Conservation (phyloP, 352 stramenopile species). For the Elongisporangium prolatum region DNA sequence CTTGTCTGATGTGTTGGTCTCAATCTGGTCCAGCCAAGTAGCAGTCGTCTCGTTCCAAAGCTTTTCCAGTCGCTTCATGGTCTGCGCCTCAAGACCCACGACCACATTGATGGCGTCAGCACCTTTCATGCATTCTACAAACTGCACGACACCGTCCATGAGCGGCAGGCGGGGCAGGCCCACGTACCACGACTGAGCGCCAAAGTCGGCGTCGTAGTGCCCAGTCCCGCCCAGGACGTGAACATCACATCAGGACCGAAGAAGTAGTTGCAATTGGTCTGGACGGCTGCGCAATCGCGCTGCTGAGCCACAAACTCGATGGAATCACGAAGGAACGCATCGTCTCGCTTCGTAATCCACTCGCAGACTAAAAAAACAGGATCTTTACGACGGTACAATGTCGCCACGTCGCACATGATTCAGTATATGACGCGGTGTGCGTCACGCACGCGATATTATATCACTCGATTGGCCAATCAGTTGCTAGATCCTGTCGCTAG, state of each 20-base stretch:
- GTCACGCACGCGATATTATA: too few relatives aligned
- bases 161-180: constrained; percentile 2
- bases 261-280: constrained; percentile 2
- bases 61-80: constrained; percentile 6
- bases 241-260: constrained; percentile 10
- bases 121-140: constrained; percentile 5
- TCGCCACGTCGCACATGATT: too few relatives aligned
- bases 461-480: too few relatives aligned
- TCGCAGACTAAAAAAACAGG: too few relatives aligned
- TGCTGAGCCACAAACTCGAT: constrained; percentile 7
- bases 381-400: too few relatives aligned
- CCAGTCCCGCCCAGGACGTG: constrained; percentile 12
- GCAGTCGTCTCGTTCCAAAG: background rate
- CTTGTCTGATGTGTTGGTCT: too few relatives aligned
- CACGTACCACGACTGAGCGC: constrained; percentile 4
- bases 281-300: background rate
- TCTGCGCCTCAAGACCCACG: background rate
- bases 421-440: too few relatives aligned
- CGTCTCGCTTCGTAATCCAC: constrained; percentile 1
- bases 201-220: constrained; percentile 11
- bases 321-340: constrained; percentile 9
- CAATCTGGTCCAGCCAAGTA: too few relatives aligned
- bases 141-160: constrained; percentile 9
- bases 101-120: constrained; percentile 1
- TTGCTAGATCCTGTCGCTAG: too few relatives aligned